A percentile compares a stretch with the other conserved stretches of the same genome.
Conservation (phyloP, 306 rosid genomes). For the Macrotyloma uniflorum region DNA sequence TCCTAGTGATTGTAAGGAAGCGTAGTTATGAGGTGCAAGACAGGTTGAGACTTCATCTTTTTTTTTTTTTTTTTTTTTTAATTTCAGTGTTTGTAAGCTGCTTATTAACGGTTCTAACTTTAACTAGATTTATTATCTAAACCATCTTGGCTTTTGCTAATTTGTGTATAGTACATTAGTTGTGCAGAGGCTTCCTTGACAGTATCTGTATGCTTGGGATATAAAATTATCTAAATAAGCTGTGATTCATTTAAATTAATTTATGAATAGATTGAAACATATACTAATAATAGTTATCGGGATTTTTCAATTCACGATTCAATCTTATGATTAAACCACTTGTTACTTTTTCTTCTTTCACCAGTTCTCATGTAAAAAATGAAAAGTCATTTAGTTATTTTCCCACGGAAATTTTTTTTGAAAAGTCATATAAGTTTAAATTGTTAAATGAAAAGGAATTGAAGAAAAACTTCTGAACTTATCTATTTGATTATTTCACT, state of each 20-base stretch:
- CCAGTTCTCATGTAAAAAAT: neutral
- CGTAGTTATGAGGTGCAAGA: neutral
- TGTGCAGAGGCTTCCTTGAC: no score
- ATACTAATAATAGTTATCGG: neutral
- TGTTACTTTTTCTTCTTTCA: neutral
- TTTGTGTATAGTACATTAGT: no score
- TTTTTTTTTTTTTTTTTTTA: no score
- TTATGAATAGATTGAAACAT: conserved; percentile 11
- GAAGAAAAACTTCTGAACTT: no score
- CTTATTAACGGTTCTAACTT: no score
- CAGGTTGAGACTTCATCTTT: neutral
- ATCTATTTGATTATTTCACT: neutral
- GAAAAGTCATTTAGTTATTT: neutral
- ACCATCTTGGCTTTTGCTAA: no score
- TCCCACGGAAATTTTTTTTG: no score
- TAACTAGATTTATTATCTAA: no score
- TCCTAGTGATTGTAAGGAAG: neutral
- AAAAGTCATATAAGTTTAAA: neutral
- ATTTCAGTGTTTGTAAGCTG: no score
- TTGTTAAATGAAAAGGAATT: neutral
- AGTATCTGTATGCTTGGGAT: neutral
- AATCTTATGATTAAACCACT: neutral
- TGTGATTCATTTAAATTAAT: conserved; percentile 12
- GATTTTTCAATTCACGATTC: no score
- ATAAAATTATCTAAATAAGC: neutral